Conservation (phyloP, 768 basidiomycete species). For the Russula earlei region DNA sequence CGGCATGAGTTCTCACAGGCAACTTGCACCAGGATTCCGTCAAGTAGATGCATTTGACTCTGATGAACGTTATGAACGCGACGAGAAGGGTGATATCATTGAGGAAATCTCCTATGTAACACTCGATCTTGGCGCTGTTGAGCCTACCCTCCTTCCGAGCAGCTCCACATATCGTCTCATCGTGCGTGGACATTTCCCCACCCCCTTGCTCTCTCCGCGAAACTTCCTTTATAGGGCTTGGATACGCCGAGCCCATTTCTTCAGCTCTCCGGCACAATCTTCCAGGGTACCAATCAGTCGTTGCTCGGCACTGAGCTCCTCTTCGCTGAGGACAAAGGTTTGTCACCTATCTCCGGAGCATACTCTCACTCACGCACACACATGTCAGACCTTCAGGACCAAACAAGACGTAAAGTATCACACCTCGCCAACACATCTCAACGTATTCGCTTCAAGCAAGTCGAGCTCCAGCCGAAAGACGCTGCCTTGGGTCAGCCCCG, state of each 20-base stretch:
- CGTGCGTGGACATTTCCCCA: conserved; percentile 34
- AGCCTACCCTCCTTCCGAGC: conserved; percentile 68
- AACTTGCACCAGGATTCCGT: conserved; percentile 48
- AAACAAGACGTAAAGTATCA: conserved; percentile 40
- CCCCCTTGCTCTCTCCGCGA: background rate
- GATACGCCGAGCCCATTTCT: conserved; percentile 71
- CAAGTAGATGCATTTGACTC: conserved; percentile 61
- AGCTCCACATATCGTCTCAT: conserved; percentile 64
- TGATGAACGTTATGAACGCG: conserved; percentile 55
- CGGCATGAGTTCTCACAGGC: conserved; percentile 4
- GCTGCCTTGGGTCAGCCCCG: background rate
- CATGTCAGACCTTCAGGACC: conserved; percentile 35
- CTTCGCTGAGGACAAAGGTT: conserved; percentile 62
- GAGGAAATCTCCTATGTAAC: conserved; percentile 61
- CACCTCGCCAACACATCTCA: conserved; percentile 56
- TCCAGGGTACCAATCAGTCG: conserved; percentile 58
- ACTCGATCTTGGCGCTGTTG: conserved; percentile 60
- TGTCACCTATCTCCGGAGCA: background rate
- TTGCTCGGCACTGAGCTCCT: conserved; percentile 70
- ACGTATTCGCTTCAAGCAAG: conserved; percentile 66
- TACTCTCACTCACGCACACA: background rate
- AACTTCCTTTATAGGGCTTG: conserved; percentile 38
- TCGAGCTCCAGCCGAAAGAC: conserved; percentile 43
- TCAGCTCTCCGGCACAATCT: conserved; percentile 65
- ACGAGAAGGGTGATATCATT: conserved; percentile 28